A percentile compares a stretch with the other conserved stretches of the same genome.
phyloP scores from a whole-genome alignment of 2,329 filamentous ascomycete genomes.

The Pseudofabraea citricarpa region DNA sequence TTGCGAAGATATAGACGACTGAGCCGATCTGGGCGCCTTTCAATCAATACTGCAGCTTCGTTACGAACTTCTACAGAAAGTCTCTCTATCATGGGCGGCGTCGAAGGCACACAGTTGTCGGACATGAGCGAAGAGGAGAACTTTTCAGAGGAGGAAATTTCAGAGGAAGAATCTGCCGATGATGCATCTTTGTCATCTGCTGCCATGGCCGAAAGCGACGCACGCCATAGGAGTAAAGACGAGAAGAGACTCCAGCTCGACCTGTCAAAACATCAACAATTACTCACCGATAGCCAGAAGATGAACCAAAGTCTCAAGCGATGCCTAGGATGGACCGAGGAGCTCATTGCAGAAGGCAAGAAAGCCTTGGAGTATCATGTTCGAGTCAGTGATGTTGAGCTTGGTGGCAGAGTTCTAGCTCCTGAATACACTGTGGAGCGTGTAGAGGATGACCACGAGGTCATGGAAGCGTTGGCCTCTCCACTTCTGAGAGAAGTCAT shows the following conservation, averaged over 20 bases:
- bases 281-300: slow-evolving; percentile 86
- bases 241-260: slow-evolving; percentile 82
- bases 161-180: slow-evolving; percentile 40
- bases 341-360: slow-evolving; percentile 81
- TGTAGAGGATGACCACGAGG: slow-evolving; percentile 20
- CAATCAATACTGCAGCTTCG: slow-evolving; percentile 46
- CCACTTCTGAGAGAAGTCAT: slow-evolving; percentile 22
- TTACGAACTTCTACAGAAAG: slow-evolving; percentile 39
- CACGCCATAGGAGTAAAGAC: slow-evolving; percentile 63
- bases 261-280: slow-evolving; percentile 80
- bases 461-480: slow-evolving; percentile 19
- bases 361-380: slow-evolving; percentile 84
- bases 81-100: slow-evolving; percentile 37
- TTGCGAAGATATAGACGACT: slow-evolving; percentile 81
- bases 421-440: slow-evolving; percentile 56
- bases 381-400: slow-evolving; percentile 69
- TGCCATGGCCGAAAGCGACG: slow-evolving; percentile 38
- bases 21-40: slow-evolving; percentile 73
- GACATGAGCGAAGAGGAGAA: slow-evolving; percentile 48
- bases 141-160: slow-evolving; percentile 39
- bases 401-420: slow-evolving; percentile 75
- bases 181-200: slow-evolving; percentile 31
- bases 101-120: slow-evolving; percentile 32
- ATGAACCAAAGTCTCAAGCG: slow-evolving; percentile 92
- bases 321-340: slow-evolving; percentile 85